Evolutionary conservation across 2,329 filamentous ascomycete genomes (phyloP).

Genomic region (Penicillium sp.): DNA sequence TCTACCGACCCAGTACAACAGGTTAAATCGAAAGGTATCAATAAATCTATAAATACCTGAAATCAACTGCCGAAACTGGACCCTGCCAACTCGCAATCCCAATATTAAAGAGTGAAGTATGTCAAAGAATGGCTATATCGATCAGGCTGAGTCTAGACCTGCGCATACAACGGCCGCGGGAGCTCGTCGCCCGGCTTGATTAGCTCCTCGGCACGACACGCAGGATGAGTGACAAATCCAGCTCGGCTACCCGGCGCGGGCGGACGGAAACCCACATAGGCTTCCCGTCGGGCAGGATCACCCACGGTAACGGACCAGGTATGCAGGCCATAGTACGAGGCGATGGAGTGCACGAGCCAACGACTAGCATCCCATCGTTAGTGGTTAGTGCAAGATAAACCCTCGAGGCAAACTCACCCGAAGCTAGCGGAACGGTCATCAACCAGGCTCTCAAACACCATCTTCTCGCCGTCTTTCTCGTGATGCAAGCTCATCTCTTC

Average conservation of each 20-base stretch:
- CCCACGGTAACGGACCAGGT: conserved; percentile 74
- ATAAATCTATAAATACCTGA: neutral
- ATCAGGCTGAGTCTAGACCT: conserved; percentile 24
- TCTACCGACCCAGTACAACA: neutral
- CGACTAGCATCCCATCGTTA: conserved; percentile 50
- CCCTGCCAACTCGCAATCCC: neutral
- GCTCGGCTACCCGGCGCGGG: conserved; percentile 26
- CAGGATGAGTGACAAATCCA: conserved; percentile 24
- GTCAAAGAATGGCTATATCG: neutral
- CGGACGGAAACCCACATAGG: conserved; percentile 67
- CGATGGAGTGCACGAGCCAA: conserved; percentile 90
- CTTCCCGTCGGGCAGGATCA: conserved; percentile 66
- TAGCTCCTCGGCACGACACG: conserved; percentile 26
- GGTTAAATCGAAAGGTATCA: neutral
- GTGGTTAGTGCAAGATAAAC: conserved; percentile 14
- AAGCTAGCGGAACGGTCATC: conserved; percentile 74
- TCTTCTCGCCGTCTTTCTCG: conserved; percentile 54
- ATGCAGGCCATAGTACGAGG: conserved; percentile 81
- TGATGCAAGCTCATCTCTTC: conserved; percentile 25
- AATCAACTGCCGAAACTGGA: neutral
- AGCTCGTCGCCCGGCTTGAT: conserved; percentile 36
- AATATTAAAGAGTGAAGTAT: neutral
- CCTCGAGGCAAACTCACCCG: conserved; percentile 55
- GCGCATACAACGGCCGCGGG: conserved; percentile 36
- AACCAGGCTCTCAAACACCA: conserved; percentile 75